A percentile compares a stretch with the other conserved stretches of the same genome.
Conservation (phyloP, 495 filamentous ascomycete genomes). For the Clohesyomyces aquaticus region DNA sequence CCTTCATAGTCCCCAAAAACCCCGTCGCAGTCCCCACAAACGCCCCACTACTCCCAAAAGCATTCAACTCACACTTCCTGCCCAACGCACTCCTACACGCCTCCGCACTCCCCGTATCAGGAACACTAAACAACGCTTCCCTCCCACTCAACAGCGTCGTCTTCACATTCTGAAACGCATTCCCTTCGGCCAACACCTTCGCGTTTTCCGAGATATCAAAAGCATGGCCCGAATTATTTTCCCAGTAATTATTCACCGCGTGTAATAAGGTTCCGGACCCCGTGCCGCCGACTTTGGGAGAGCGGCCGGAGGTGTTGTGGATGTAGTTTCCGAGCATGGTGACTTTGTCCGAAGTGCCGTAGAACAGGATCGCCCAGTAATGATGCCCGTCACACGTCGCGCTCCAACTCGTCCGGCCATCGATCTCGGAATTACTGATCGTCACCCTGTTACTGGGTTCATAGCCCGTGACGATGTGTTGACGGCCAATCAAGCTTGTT, state of each 20-base stretch:
- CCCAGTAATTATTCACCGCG: constrained; percentile 64
- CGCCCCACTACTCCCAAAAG: constrained; percentile 51
- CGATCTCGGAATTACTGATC: constrained; percentile 53
- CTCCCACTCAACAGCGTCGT: constrained; percentile 42
- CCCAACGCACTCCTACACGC: constrained; percentile 52
- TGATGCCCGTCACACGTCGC: constrained; percentile 59
- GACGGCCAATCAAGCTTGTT: constrained; percentile 54
- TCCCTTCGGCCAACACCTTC: constrained; percentile 62
- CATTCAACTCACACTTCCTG: constrained; percentile 53
- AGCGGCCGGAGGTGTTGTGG: constrained; percentile 58
- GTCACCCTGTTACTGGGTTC: constrained; percentile 47
- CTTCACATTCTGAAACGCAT: constrained; percentile 59
- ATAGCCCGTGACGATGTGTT: constrained; percentile 50
- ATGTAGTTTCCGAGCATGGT: constrained; percentile 56
- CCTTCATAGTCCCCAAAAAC: no score
- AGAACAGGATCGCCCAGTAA: constrained; percentile 59
- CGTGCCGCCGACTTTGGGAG: constrained; percentile 55
- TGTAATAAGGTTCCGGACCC: constrained; percentile 56
- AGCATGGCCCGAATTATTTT: constrained; percentile 57
- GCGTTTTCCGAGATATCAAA: constrained; percentile 59
- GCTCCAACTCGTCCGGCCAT: constrained; percentile 56
- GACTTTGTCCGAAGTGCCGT: constrained; percentile 50
- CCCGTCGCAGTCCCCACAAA: constrained; percentile 42
- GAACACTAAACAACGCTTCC: constrained; percentile 52
- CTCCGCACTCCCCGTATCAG: constrained; percentile 43